Evolutionary conservation across 2,329 filamentous ascomycete species (phyloP).

Genomic region (Celoporthe dispersa): DNA sequence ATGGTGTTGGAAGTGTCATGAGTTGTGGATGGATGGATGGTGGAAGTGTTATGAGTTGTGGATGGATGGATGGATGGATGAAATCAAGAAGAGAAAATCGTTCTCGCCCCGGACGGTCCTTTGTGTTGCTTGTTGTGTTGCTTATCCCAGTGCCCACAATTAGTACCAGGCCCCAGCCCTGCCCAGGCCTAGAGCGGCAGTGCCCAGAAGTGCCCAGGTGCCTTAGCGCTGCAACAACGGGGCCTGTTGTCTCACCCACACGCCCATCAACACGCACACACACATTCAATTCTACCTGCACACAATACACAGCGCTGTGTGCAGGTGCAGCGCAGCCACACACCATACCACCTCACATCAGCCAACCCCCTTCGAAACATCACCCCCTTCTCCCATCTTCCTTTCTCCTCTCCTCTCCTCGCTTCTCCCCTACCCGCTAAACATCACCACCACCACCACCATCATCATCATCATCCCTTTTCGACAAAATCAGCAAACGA

Average conservation of each 20-base stretch:
- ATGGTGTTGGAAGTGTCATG: no score
- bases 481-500: background rate
- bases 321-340: slow-evolving; percentile 5
- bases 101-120: no score
- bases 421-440: background rate
- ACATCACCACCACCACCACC: background rate
- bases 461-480: background rate
- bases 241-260: background rate
- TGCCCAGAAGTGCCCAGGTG: background rate
- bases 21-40: no score
- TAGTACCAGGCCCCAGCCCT: background rate
- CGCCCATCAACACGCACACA: background rate
- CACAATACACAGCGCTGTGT: background rate
- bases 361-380: background rate
- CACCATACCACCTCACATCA: slow-evolving; percentile 4
- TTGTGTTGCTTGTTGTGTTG: no score
- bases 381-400: background rate
- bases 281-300: background rate
- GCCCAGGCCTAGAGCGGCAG: background rate
- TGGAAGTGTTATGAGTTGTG: no score
- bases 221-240: background rate
- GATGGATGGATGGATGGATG: no score
- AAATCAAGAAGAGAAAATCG: no score
- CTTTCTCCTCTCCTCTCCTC: background rate
- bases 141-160: background rate